Base-by-base conservation (phyloP, 768 basidiomycete species). In the Tricholoma hemisulphureum region DNA sequence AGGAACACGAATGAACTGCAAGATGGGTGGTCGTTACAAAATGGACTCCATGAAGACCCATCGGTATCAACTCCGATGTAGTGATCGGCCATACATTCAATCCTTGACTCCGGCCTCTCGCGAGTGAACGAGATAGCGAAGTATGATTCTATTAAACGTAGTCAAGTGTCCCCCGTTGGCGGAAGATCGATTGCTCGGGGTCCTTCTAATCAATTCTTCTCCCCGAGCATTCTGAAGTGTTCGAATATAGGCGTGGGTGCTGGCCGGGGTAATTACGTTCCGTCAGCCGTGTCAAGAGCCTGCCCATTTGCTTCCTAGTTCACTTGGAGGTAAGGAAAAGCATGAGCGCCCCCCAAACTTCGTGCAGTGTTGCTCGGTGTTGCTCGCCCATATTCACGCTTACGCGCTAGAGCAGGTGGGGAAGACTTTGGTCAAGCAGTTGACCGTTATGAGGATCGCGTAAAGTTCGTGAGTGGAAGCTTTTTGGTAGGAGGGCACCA, bases 21-120 rank as follows among this genome's bases (percentile, higher is more conserved):
- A 53, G n/a, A 58, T 48, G 14, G 2, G 49, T 32, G 14, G 51
- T 57, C 62, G 61, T 24, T 60, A 59, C 11, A 63, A 24, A 57
- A 61, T 56, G 29, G 59, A 54, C 7, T 29, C 43, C 5, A 61
- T 55, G 23, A 59, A 57, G 2, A 18, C 56, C 56, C 18, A 31
- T 46, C 18, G 58, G 58, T 14, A 62, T 50, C 11, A 62, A 45
- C 20, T 59, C 58, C 13, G 54, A 21, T 21, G 58, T 51, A 16
- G 49, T 32, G 29, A 31, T 45, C 18, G 59, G 62, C 59, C 53
- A 58, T 11, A n/a, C 35, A 24, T 51, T 45, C 11, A 32, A 50
- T n/a, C 56, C 61, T 31, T 63, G 14, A 60, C 52, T 13, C 51
- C 31, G 16, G 55, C 41, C 4, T 26, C 39, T 6, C 23, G 41